phyloP scores from a whole-genome alignment of 73 alveolate species.

The Paramecium caudatum region DNA sequence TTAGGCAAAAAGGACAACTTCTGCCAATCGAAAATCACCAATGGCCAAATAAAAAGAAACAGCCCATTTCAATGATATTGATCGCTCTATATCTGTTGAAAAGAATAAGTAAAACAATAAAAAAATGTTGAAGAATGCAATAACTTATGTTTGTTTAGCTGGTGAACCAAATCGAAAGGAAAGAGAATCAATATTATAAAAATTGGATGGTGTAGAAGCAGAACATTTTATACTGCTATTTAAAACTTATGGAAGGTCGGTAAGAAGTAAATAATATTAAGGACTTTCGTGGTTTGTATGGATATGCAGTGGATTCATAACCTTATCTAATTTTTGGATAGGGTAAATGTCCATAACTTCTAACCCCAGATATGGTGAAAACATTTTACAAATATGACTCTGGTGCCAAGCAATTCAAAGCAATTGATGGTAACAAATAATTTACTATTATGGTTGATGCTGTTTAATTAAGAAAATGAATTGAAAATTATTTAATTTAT shows the following conservation, averaged over 20 bases:
- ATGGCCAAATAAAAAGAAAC: slow-evolving; percentile 53
- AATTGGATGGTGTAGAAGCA: slow-evolving; percentile 68
- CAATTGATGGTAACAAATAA: slow-evolving; percentile 72
- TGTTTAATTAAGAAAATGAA: slow-evolving; percentile 73
- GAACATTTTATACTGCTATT: slow-evolving; percentile 66
- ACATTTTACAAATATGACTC: slow-evolving; percentile 76
- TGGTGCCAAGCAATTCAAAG: slow-evolving; percentile 79
- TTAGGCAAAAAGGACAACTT: neutral
- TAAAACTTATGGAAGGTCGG: slow-evolving; percentile 72
- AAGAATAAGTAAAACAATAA: slow-evolving; percentile 76
- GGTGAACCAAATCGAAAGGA: slow-evolving; percentile 80
- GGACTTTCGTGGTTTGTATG: slow-evolving; percentile 77
- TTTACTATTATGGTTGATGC: slow-evolving; percentile 77
- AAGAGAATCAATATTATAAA: slow-evolving; percentile 72
- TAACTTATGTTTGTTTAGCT: slow-evolving; percentile 80
- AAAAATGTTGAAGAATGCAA: slow-evolving; percentile 81
- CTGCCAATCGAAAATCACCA: slow-evolving; percentile 62
- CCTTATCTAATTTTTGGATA: slow-evolving; percentile 49
- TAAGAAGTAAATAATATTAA: slow-evolving; percentile 25
- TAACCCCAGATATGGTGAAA: slow-evolving; percentile 69
- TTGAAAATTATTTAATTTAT: slow-evolving; percentile 21
- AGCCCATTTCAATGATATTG: slow-evolving; percentile 42
- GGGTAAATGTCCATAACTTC: slow-evolving; percentile 53
- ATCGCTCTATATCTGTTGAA: slow-evolving; percentile 54
- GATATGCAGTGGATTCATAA: slow-evolving; percentile 17